Percentiles rank a stretch among this genome's conserved stretches.
These are phyloP conservation scores for Cercospora canescens DNA, from an alignment of 2,329 filamentous ascomycete genomes.

Conservation along the genomic window DNA sequence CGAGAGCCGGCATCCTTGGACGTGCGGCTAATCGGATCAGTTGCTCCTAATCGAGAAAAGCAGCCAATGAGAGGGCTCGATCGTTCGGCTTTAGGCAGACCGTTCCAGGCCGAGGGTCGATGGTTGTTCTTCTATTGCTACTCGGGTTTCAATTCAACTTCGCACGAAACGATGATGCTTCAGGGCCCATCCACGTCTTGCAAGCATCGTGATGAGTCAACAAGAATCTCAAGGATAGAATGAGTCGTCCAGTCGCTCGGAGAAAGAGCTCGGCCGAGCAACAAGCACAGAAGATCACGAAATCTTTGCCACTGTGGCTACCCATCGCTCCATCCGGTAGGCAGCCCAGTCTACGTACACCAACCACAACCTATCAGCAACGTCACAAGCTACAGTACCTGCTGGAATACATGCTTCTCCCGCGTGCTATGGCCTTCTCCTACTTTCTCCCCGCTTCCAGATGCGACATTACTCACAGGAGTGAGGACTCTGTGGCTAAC, in stretches of 20 bases:
- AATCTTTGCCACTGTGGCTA: conserved; percentile 12
- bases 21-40: background rate
- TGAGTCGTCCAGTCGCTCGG: background rate
- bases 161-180: background rate
- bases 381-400: conserved; percentile 19
- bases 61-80: background rate
- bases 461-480: background rate
- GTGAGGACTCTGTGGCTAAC: conserved; percentile 14
- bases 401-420: background rate
- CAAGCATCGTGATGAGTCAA: background rate
- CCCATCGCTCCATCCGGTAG: conserved; percentile 8
- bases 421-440: conserved; percentile 12
- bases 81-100: background rate
- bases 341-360: conserved; percentile 18
- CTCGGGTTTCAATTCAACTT: background rate
- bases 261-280: conserved; percentile 6
- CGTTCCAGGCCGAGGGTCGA: background rate
- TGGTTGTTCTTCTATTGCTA: background rate
- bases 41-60: background rate
- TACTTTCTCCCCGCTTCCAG: conserved; percentile 10
- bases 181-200: background rate
- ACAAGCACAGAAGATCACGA: background rate
- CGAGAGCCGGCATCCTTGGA: conserved; percentile 3
- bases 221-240: background rate
- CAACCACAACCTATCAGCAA: conserved; percentile 21